A percentile compares a stretch with the other conserved stretches of the same genome.
phyloP scores from a whole-genome alignment of 352 stramenopile genomes.

The Globisporangium takayamanum region DNA sequence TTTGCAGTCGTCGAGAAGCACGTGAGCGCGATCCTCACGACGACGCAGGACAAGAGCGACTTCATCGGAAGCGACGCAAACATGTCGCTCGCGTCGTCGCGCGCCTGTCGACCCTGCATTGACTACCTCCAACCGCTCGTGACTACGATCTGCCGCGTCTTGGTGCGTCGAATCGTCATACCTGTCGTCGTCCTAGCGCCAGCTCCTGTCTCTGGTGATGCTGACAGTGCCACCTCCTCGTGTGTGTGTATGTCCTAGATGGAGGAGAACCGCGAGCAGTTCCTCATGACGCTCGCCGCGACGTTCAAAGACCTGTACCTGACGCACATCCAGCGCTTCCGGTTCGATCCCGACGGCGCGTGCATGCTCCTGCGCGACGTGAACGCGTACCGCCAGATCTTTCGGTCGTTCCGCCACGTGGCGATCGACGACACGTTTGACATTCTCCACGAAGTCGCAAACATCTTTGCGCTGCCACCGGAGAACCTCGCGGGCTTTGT shows the following conservation, averaged over 20 bases:
- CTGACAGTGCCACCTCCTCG: not conserved
- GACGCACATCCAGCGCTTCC: constrained; percentile 65
- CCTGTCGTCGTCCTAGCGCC: too few species aligned
- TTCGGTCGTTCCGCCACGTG: constrained; percentile 33
- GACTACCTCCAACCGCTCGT: constrained; percentile 73
- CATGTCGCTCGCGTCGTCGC: constrained; percentile 67
- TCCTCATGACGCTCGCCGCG: constrained; percentile 40
- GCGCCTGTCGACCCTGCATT: constrained; percentile 56
- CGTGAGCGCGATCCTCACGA: constrained; percentile 36
- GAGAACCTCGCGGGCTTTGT: constrained; percentile 77
- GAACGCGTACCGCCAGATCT: constrained; percentile 65
- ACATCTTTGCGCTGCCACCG: constrained; percentile 68
- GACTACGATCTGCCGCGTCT: constrained; percentile 30
- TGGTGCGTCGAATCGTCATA: constrained; percentile 29
- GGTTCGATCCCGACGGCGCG: constrained; percentile 75
- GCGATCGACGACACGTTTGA: constrained; percentile 67
- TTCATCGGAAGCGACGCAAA: constrained; percentile 71
- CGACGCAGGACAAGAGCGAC: constrained; percentile 64
- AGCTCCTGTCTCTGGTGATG: not conserved
- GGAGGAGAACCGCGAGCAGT: constrained; percentile 56
- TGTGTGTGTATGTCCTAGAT: constrained; percentile 20
- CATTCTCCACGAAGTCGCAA: constrained; percentile 74
- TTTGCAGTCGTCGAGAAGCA: constrained; percentile 63
- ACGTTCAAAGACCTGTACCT: constrained; percentile 76
- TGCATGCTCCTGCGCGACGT: constrained; percentile 80